Evolutionary conservation across 2,329 filamentous ascomycete genomes (phyloP).

Genomic region (Sclerotinia minor): DNA sequence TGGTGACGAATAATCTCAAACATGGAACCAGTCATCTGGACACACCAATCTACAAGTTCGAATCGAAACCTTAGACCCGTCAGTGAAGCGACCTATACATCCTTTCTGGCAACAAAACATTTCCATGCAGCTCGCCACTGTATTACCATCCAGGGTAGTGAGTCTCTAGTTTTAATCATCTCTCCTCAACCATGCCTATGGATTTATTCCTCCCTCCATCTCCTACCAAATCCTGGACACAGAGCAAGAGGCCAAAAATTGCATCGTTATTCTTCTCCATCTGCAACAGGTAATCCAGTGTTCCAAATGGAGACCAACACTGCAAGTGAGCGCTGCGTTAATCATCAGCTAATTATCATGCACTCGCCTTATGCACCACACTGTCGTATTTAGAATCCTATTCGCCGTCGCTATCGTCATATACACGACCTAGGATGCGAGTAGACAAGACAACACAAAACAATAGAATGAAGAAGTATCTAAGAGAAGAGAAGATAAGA

Average conservation of each 20-base stretch:
- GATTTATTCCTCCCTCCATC: not conserved
- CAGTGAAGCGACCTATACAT: not conserved
- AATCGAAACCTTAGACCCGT: not conserved
- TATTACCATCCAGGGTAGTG: not conserved
- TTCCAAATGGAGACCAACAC: constrained; percentile 4
- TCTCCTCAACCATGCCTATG: not conserved
- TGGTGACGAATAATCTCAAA: not conserved
- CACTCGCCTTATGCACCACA: not conserved
- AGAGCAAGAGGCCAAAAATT: not conserved
- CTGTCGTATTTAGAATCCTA: not conserved
- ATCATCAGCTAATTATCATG: constrained; percentile 1
- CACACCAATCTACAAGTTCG: not conserved
- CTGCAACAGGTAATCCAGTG: not conserved
- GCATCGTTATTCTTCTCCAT: not conserved
- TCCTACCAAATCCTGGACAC: not conserved
- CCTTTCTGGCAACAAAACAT: not conserved
- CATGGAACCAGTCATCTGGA: constrained; percentile 1
- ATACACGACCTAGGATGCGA: not conserved
- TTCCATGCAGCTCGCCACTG: not conserved
- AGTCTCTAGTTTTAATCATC: not conserved
- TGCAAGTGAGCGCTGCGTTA: not conserved
- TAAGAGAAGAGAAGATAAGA: too few species aligned
- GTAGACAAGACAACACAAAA: too few species aligned
- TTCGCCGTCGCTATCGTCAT: not conserved
- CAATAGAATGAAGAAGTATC: too few species aligned